These are phyloP conservation scores for Botrytis aclada DNA, from an alignment of 2,329 filamentous ascomycete genomes.

Conservation along the genomic window DNA sequence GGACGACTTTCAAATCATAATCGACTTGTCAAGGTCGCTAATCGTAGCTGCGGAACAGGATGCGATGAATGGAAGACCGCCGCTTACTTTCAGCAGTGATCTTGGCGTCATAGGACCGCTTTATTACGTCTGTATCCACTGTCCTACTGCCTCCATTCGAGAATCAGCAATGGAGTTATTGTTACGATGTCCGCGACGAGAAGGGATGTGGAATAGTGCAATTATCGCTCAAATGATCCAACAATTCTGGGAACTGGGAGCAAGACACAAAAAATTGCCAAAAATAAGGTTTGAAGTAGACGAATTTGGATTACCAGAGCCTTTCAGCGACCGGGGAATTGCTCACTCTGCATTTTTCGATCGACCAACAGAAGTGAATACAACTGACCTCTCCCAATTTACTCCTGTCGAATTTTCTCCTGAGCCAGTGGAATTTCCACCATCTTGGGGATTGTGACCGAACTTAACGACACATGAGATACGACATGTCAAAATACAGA, in stretches of 20 bases:
- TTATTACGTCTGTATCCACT: background rate
- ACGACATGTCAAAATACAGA: background rate
- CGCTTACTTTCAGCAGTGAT: background rate
- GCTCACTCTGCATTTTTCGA: background rate
- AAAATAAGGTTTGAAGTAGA: background rate
- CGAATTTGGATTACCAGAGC: background rate
- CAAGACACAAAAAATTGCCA: background rate
- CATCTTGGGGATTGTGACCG: background rate
- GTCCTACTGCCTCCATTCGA: background rate
- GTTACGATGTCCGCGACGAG: background rate
- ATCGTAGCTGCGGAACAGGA: background rate
- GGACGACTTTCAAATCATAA: background rate
- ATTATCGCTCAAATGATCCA: background rate
- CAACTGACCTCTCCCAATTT: background rate
- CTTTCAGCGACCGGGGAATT: background rate
- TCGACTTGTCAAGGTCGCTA: background rate
- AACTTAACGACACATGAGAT: background rate
- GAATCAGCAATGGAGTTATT: background rate
- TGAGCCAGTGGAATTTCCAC: background rate
- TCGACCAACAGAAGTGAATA: background rate
- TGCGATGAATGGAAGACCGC: background rate
- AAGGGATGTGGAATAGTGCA: background rate
- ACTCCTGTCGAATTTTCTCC: rapidly evolving
- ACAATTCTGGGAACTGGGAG: background rate
- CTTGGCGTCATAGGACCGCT: background rate